These are phyloP conservation scores for Pseudozyma tsukubaensis DNA, from an alignment of 1,284 basidiomycete species.

Conservation along the genomic window DNA sequence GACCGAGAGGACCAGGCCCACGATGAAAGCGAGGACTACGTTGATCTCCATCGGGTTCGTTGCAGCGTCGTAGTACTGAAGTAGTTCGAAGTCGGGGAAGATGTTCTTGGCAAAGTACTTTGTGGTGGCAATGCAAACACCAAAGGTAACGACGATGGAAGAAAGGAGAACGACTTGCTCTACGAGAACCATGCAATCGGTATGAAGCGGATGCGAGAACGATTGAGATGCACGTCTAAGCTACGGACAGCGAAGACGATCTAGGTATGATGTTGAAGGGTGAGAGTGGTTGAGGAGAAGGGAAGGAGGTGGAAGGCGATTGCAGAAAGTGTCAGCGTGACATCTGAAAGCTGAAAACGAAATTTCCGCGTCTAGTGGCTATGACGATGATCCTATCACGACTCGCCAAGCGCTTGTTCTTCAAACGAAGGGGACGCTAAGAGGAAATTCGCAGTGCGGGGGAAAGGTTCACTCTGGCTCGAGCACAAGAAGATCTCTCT, in stretches of 20 bases:
- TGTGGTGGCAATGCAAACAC: slow-evolving; percentile 33
- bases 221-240: background rate
- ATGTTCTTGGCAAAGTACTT: slow-evolving; percentile 37
- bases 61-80: slow-evolving; percentile 55
- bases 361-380: background rate
- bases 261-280: background rate
- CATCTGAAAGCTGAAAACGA: background rate
- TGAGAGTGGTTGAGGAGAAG: background rate
- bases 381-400: background rate
- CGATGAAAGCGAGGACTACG: slow-evolving; percentile 58
- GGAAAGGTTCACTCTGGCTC: background rate
- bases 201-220: background rate
- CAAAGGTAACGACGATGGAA: slow-evolving; percentile 54
- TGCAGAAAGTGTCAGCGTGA: background rate
- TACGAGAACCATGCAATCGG: slow-evolving; percentile 37
- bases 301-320: background rate
- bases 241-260: background rate
- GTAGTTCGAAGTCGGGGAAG: slow-evolving; percentile 39
- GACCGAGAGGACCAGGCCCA: slow-evolving; percentile 55
- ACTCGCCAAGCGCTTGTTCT: background rate
- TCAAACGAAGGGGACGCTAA: background rate
- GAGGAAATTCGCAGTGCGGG: slow-evolving; percentile 2
- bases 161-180: slow-evolving; percentile 50
- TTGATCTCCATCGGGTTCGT: slow-evolving; percentile 63
- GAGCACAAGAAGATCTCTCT: slow-evolving; percentile 1